Evolutionary conservation across 2,329 filamentous ascomycete genomes (phyloP).

Genomic region (Fusarium sp.): DNA sequence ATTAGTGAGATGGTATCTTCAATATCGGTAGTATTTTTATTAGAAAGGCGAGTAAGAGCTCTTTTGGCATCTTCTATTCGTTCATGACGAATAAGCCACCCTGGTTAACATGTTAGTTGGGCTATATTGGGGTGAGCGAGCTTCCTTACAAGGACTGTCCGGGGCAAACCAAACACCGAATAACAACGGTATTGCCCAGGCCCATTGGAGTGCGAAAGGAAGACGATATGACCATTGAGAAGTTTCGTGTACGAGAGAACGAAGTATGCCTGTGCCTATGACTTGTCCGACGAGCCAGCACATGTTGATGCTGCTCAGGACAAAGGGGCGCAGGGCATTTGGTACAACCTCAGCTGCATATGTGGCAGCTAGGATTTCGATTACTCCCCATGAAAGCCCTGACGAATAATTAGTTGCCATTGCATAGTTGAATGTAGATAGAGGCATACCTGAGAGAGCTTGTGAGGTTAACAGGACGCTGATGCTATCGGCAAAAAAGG

Average conservation of each 20-base stretch:
- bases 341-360: conserved; percentile 57
- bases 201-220: conserved; percentile 59
- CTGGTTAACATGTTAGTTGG: conserved; percentile 15
- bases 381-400: conserved; percentile 52
- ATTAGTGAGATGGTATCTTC: conserved; percentile 61
- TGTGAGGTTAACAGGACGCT: conserved; percentile 52
- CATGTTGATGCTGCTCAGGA: conserved; percentile 57
- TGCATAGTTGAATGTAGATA: neutral
- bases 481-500: conserved; percentile 54
- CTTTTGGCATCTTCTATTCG: conserved; percentile 50
- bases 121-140: neutral
- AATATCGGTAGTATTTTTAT: conserved; percentile 50
- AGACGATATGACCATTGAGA: conserved; percentile 49
- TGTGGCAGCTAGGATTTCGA: conserved; percentile 55
- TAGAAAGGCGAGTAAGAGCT: conserved; percentile 49
- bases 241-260: conserved; percentile 48
- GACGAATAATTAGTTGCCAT: neutral
- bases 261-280: conserved; percentile 52
- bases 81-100: conserved; percentile 56
- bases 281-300: conserved; percentile 60
- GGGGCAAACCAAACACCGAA: conserved; percentile 54
- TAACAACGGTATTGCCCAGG: conserved; percentile 55
- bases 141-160: conserved; percentile 55
- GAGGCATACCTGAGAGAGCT: conserved; percentile 48
- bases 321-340: conserved; percentile 50